phyloP scores from a whole-genome alignment of 108 stramenopile species.

The Aurantiochytrium sp. region DNA sequence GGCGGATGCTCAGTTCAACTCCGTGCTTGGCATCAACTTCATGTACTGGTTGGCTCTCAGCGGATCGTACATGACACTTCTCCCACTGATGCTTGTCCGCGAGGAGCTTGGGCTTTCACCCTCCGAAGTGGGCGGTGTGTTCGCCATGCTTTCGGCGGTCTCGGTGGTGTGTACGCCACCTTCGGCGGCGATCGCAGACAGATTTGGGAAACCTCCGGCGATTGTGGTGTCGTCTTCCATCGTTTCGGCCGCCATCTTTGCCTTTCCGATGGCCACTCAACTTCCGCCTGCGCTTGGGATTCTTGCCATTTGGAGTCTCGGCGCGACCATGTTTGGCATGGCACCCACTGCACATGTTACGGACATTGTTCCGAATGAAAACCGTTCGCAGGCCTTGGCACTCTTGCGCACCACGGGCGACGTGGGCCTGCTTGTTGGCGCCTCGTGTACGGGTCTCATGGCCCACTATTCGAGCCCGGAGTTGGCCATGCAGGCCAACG shows the following conservation, averaged over 20 bases:
- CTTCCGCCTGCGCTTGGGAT: neutral
- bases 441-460: neutral
- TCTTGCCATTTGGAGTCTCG: neutral
- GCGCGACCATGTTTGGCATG: neutral
- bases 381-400: neutral
- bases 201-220: neutral
- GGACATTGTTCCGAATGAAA: neutral
- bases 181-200: neutral
- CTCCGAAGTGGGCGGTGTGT: neutral
- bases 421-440: conserved; percentile 15
- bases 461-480: neutral
- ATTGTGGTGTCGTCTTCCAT: neutral
- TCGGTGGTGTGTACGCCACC: neutral
- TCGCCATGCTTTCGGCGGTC: neutral
- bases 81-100: conserved; percentile 69
- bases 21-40: conserved; percentile 68
- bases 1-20: conserved; percentile 18
- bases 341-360: conserved; percentile 19
- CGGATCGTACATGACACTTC: conserved; percentile 70
- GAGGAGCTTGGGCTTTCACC: conserved; percentile 6
- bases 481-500: neutral
- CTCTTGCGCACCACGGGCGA: conserved; percentile 18
- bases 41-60: conserved; percentile 71
- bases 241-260: neutral
- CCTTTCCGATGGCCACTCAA: neutral